phyloP scores from a whole-genome alignment of 1,284 basidiomycete genomes.

The Ceratorhiza oryzae-sativae region DNA sequence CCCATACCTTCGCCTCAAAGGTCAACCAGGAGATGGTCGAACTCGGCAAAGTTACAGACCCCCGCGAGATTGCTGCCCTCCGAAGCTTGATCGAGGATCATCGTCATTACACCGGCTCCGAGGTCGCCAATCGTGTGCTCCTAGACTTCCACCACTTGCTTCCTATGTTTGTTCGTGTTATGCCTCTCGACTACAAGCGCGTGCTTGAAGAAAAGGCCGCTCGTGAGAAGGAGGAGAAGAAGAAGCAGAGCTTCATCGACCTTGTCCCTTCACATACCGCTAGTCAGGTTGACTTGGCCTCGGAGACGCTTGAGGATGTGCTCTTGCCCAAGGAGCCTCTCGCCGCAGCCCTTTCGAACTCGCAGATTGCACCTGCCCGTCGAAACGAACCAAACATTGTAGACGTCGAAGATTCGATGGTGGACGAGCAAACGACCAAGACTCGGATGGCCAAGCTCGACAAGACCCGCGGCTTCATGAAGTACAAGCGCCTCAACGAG shows the following conservation, averaged over 20 bases:
- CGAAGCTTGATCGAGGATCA: slow-evolving; percentile 94
- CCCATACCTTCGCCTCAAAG: slow-evolving; percentile 89
- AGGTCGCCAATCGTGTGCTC: slow-evolving; percentile 89
- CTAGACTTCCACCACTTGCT: slow-evolving; percentile 91
- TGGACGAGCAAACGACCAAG: slow-evolving; percentile 83
- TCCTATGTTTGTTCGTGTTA: slow-evolving; percentile 92
- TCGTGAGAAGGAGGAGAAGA: slow-evolving; percentile 83
- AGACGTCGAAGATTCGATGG: slow-evolving; percentile 90
- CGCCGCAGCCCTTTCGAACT: slow-evolving; percentile 50
- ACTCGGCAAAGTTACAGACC: slow-evolving; percentile 91
- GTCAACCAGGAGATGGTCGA: slow-evolving; percentile 97
- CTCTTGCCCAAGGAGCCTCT: slow-evolving; percentile 68
- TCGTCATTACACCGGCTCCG: slow-evolving; percentile 92
- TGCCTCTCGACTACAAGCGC: slow-evolving; percentile 94
- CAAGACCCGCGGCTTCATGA: slow-evolving; percentile 96
- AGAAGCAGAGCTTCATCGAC: slow-evolving; percentile 82
- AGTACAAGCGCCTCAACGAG: slow-evolving; percentile 92
- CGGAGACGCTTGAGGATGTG: slow-evolving; percentile 77
- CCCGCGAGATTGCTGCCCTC: slow-evolving; percentile 90
- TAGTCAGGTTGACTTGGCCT: slow-evolving; percentile 83
- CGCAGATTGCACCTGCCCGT: slow-evolving; percentile 52
- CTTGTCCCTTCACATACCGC: slow-evolving; percentile 89
- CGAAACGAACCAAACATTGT: slow-evolving; percentile 78
- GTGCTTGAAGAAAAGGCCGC: slow-evolving; percentile 85
- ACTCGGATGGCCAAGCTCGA: slow-evolving; percentile 87